phyloP scores from a whole-genome alignment of 352 stramenopile genomes.

The Paralagenidium karlingii region DNA sequence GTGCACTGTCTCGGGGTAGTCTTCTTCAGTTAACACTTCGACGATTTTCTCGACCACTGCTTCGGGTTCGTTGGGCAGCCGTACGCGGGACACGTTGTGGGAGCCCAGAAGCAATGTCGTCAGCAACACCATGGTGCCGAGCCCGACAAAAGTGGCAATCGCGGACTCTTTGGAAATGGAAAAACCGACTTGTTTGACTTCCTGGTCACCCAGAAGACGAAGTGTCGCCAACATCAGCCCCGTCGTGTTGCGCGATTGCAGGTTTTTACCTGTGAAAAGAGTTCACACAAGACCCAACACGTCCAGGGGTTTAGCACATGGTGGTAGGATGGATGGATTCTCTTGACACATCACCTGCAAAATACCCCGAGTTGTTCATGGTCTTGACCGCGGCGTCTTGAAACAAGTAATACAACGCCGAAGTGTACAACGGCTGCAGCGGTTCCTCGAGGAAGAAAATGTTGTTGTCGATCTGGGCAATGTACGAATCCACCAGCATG shows the following conservation, averaged over 20 bases:
- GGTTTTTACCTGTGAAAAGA: too few species aligned
- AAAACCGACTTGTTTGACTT: constrained; percentile 31
- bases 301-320: too few species aligned
- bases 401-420: constrained; percentile 36
- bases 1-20: constrained; percentile 23
- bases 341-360: background rate
- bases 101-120: constrained; percentile 15
- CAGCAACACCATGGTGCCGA: too few species aligned
- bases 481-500: constrained; percentile 28
- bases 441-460: constrained; percentile 26
- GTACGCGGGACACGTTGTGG: too few species aligned
- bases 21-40: constrained; percentile 18
- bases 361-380: constrained; percentile 5
- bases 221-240: too few species aligned
- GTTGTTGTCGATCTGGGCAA: constrained; percentile 25
- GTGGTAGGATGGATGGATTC: too few species aligned
- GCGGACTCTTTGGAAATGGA: constrained; percentile 22
- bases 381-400: constrained; percentile 17
- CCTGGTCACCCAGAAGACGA: constrained; percentile 19
- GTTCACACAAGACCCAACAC: too few species aligned
- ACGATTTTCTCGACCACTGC: constrained; percentile 17
- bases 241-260: too few species aligned
- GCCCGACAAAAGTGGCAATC: constrained; percentile 29
- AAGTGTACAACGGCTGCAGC: constrained; percentile 29
- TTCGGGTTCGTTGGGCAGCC: constrained; percentile 12